Evolutionary conservation across 1,284 basidiomycete genomes (phyloP), one percentile per base, ranked within the genome.

Genomic region (Lentinus polychrous): DNA sequence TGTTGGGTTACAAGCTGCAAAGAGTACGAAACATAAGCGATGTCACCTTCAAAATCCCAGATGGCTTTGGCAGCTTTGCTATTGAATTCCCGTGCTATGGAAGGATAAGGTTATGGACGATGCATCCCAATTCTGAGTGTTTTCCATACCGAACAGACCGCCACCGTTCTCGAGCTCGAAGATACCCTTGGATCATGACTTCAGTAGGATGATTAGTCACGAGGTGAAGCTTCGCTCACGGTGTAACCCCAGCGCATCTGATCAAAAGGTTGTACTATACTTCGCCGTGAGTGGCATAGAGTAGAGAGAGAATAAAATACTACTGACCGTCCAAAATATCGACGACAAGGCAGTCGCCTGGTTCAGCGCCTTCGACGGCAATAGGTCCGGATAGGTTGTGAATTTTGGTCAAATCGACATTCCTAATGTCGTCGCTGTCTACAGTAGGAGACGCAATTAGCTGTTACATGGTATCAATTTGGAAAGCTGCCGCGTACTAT

Each of bases 201-300:
- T 46, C 48, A 24, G 15, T 23, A 44, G 48, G 49, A 42, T 11
- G 45, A 43, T 34, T 46, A 14, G 48, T 49, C 14, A 36, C 48
- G 18, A 22, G 49, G 46, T 27, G 3, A 22, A 15, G 52, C 4
- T 27, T 10, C 40, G 47, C 67, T 48, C 57, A 82, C 80, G 0
- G 83, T 86, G 60, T 87, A 90, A 0, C 86, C 87, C 87, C 86
- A 91, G 0, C 84, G 84, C 80, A 85, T 83, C 59, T 86, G 74
- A 18, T 84, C 81, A 59, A 86, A 88, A 2, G 86, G 81, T 15
- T 66, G 70, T 27, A 91, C 81, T 81, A 53, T 23, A 11, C 4
- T 18, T 18, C 14, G 20, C 24, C 44, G 32, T 43, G 34, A 22
- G 17, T n/a, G n/a, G n/a, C n/a, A n/a, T n/a, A n/a, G n/a, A n/a